Conservation (phyloP, 2,329 filamentous ascomycete species). For the Pestalotiopsis sp. region DNA sequence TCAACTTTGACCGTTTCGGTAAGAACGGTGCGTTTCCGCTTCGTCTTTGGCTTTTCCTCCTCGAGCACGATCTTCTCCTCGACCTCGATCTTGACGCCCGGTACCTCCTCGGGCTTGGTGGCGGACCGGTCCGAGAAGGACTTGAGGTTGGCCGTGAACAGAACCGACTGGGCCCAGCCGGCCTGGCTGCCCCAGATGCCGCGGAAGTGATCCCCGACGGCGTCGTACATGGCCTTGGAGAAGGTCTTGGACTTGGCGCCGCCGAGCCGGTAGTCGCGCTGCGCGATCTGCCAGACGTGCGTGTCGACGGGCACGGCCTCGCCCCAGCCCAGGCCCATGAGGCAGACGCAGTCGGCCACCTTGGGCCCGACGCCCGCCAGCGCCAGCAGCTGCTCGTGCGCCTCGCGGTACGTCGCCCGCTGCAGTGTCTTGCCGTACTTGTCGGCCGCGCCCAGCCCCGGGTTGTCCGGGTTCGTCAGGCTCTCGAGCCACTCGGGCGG, state of each 20-base stretch:
- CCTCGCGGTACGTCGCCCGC: conserved; percentile 70
- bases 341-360: conserved; percentile 92
- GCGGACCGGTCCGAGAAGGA: conserved; percentile 74
- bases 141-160: conserved; percentile 91
- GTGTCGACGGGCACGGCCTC: conserved; percentile 96
- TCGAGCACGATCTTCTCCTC: conserved; percentile 22
- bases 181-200: conserved; percentile 89
- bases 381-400: conserved; percentile 77
- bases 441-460: conserved; percentile 54
- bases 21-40: conserved; percentile 12
- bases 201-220: conserved; percentile 88
- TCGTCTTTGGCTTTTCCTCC: conserved; percentile 10
- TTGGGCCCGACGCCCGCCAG: conserved; percentile 94
- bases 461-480: conserved; percentile 76
- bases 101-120: conserved; percentile 30
- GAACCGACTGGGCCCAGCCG: conserved; percentile 95
- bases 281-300: conserved; percentile 98
- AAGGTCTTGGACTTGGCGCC: conserved; percentile 82
- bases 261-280: conserved; percentile 92
- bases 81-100: conserved; percentile 29
- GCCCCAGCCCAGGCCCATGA: conserved; percentile 96
- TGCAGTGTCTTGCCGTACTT: conserved; percentile 46
- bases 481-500: conserved; percentile 75
- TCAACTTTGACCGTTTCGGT: conserved; percentile 20
- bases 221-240: conserved; percentile 86